These are phyloP conservation scores for Hymenochaete sp. DNA, from an alignment of 1,284 basidiomycete species.

Conservation along the genomic window DNA sequence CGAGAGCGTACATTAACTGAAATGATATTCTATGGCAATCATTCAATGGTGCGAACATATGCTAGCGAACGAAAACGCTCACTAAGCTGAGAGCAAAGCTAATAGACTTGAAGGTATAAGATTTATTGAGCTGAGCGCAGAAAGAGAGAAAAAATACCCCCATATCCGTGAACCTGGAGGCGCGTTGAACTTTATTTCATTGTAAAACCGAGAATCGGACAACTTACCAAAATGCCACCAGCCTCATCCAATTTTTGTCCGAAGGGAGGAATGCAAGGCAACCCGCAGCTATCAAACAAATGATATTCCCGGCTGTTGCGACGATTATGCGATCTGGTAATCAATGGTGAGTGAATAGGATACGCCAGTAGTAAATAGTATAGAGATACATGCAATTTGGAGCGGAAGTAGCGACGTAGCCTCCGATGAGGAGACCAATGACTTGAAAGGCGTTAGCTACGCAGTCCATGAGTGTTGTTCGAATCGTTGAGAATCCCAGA, in stretches of 20 bases:
- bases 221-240: slow-evolving; percentile 13
- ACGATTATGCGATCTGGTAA: slow-evolving; percentile 12
- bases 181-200: slow-evolving; percentile 5
- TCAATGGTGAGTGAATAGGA: not conserved
- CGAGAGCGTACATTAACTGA: slow-evolving; percentile 9
- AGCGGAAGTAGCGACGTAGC: slow-evolving; percentile 8
- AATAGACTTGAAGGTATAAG: slow-evolving; percentile 6
- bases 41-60: not conserved
- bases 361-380: not conserved
- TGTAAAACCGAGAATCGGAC: not conserved
- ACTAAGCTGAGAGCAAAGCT: slow-evolving; percentile 15
- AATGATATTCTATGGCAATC: slow-evolving; percentile 11
- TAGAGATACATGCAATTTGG: not conserved
- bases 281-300: slow-evolving; percentile 12
- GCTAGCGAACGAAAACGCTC: not conserved
- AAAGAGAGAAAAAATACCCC: not conserved
- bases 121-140: not conserved
- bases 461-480: slow-evolving; percentile 13
- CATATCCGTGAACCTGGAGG: slow-evolving; percentile 2
- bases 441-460: slow-evolving; percentile 15
- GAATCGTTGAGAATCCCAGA: slow-evolving; percentile 13
- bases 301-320: slow-evolving; percentile 10
- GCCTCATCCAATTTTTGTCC: slow-evolving; percentile 8
- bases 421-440: slow-evolving; percentile 8
- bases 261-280: slow-evolving; percentile 9